Evolutionary conservation across 1,284 basidiomycete species (phyloP).

Genomic region (Clitocybe nebularis): DNA sequence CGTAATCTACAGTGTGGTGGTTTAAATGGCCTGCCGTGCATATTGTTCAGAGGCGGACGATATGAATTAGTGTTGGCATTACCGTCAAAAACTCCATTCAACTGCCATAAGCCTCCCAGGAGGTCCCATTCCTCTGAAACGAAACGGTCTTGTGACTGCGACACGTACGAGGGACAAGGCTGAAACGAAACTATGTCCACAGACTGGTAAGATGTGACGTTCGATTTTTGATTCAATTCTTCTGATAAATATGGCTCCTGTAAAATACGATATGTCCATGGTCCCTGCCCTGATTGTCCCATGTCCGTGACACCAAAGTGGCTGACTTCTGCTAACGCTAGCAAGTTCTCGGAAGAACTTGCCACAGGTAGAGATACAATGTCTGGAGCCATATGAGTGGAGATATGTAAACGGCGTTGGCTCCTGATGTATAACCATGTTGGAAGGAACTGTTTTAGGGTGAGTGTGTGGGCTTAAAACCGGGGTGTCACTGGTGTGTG

Average conservation of each 20-base stretch:
- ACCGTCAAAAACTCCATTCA: slow-evolving; percentile 56
- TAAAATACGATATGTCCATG: slow-evolving; percentile 53
- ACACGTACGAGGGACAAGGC: slow-evolving; percentile 39
- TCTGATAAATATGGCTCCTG: slow-evolving; percentile 33
- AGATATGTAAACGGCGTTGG: background rate
- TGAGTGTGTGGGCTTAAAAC: no score
- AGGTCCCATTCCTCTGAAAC: slow-evolving; percentile 48
- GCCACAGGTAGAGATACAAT: slow-evolving; percentile 31
- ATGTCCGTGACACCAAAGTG: slow-evolving; percentile 33
- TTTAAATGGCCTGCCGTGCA: slow-evolving; percentile 48
- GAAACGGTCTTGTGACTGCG: slow-evolving; percentile 44
- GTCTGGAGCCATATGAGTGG: slow-evolving; percentile 8
- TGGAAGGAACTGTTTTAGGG: no score
- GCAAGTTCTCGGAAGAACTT: slow-evolving; percentile 42
- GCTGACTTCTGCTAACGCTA: slow-evolving; percentile 37
- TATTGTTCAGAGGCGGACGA: slow-evolving; percentile 10
- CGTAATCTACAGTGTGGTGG: slow-evolving; percentile 48
- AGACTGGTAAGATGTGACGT: slow-evolving; percentile 22
- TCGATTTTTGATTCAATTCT: slow-evolving; percentile 30
- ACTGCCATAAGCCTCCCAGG: slow-evolving; percentile 46
- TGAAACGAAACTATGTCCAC: slow-evolving; percentile 48
- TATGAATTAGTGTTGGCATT: background rate
- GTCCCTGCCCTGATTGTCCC: slow-evolving; percentile 44
- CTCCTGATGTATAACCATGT: no score
- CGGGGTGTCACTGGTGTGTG: no score